Percentiles rank a stretch among this genome's conserved stretches.
These are phyloP conservation scores for Sporopachydermia quercuum DNA, from an alignment of 805 yeast species.

Conservation along the genomic window DNA sequence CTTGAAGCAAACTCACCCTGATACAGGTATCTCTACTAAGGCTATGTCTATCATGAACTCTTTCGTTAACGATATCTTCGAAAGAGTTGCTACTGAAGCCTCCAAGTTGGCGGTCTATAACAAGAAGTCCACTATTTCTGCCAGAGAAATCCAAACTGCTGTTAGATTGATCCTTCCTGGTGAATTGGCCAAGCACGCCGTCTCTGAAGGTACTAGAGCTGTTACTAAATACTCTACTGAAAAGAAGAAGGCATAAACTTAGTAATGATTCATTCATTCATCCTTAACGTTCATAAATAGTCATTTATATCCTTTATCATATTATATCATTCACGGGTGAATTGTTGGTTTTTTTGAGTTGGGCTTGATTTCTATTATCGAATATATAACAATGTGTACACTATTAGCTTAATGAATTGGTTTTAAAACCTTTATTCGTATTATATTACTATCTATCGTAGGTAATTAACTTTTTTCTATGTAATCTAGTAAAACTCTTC, in stretches of 20 bases:
- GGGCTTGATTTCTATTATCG: not conserved
- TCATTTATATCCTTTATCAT: not conserved
- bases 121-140: conserved; percentile 95
- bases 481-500: not conserved
- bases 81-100: conserved; percentile 96
- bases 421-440: not conserved
- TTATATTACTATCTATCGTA: not conserved
- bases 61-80: conserved; percentile 93
- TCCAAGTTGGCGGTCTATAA: conserved; percentile 97
- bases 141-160: conserved; percentile 98
- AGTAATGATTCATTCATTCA: conserved; percentile 1
- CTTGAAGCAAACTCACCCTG: conserved; percentile 97
- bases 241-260: conserved; percentile 9
- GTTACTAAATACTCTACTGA: conserved; percentile 85
- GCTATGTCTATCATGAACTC: conserved; percentile 99
- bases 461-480: not conserved
- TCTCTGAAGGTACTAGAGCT: conserved; percentile 97
- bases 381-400: conserved; percentile 1
- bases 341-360: conserved; percentile 1
- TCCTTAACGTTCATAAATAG: not conserved
- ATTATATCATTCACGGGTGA: too few relatives aligned
- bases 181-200: conserved; percentile 97
- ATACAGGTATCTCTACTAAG: conserved; percentile 97
- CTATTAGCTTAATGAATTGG: not conserved
- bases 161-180: conserved; percentile 97